A percentile compares a stretch with the other conserved stretches of the same genome.
Conservation (phyloP, 2,329 filamentous ascomycete species). For the Pseudogymnoascus sp. region DNA sequence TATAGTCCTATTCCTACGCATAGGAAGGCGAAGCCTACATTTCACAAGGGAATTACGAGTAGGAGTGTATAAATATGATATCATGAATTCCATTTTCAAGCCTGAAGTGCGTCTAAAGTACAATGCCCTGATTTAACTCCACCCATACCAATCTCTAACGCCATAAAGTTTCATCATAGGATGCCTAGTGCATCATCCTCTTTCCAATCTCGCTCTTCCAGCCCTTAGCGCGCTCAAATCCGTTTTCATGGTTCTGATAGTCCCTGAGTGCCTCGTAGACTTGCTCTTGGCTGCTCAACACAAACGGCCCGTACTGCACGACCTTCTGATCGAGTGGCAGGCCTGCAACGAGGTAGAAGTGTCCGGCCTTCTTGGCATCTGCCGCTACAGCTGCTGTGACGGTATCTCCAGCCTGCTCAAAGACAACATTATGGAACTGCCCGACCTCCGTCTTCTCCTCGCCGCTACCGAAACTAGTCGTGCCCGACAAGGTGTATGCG, state of each 20-base stretch:
- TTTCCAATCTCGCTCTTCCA: conserved; percentile 88
- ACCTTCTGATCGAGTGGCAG: conserved; percentile 73
- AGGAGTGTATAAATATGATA: conserved; percentile 2
- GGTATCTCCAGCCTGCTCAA: conserved; percentile 70
- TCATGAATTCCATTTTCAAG: neutral
- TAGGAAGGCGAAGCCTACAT: neutral
- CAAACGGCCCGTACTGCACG: conserved; percentile 80
- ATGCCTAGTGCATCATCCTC: conserved; percentile 46
- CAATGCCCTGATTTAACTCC: neutral
- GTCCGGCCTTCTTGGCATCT: conserved; percentile 47
- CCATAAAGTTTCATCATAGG: neutral
- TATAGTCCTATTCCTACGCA: conserved; percentile 30
- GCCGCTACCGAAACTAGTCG: conserved; percentile 52
- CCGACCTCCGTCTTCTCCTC: conserved; percentile 46
- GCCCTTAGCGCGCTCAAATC: conserved; percentile 69
- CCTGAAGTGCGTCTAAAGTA: neutral
- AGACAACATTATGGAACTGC: conserved; percentile 83
- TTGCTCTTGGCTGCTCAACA: conserved; percentile 64
- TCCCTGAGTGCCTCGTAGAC: conserved; percentile 72
- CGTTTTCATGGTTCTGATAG: conserved; percentile 65
- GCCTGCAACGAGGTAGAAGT: conserved; percentile 64
- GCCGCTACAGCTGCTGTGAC: conserved; percentile 64
- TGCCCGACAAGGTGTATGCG: conserved; percentile 74
- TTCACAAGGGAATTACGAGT: neutral
- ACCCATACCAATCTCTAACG: neutral